Evolutionary conservation across 2,329 filamentous ascomycete species (phyloP), one percentile per base, ranked within the genome.

Genomic region (Cordyceps pruinosa): DNA sequence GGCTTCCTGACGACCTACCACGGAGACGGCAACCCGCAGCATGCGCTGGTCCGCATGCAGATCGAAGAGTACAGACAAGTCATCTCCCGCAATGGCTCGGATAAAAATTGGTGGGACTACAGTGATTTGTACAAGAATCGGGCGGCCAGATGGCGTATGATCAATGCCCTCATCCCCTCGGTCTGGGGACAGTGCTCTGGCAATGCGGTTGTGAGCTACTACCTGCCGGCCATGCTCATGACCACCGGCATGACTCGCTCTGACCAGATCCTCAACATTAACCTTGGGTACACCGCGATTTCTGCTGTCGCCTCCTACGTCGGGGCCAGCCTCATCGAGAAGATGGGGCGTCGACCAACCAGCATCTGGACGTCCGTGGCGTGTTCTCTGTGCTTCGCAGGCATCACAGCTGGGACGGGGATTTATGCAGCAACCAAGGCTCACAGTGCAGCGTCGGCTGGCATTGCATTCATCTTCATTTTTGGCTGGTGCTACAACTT

Each of bases 341-440:
- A 64, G 21, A 62, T 81, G 12, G 78, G 80, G 15, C 78, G 81
- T 26, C 77, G 81, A 1, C 75, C 74, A 17, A 72, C 81, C 58
- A 71, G 82, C 46, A 59, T 82, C 26, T 69, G 75, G 49, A 76
- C 75, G 32, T 74, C 77, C 59, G 67, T 75, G 2, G 73, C 72
- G 10, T 75, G 77, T 35, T 75, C 75, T 51, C 59, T 78, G 10
- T 71, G 78, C 62, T 80, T 58, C 23, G 45, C 42, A 0, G 30
- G 51, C 13, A 68, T 78, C 59, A 78, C 77, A 69, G 68, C 77
- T 17, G 73, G 70, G 47, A 73, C 80, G 63, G 77, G 76, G 17
- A 68, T 77, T 3, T 73, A 62, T 26, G 61, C 66, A 44, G 58
- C 61, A 1, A 58, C 46, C 26, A 46, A 54, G 17, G 44, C 17